phyloP scores from a whole-genome alignment of 1,284 basidiomycete species.

The Pascua sp. region DNA sequence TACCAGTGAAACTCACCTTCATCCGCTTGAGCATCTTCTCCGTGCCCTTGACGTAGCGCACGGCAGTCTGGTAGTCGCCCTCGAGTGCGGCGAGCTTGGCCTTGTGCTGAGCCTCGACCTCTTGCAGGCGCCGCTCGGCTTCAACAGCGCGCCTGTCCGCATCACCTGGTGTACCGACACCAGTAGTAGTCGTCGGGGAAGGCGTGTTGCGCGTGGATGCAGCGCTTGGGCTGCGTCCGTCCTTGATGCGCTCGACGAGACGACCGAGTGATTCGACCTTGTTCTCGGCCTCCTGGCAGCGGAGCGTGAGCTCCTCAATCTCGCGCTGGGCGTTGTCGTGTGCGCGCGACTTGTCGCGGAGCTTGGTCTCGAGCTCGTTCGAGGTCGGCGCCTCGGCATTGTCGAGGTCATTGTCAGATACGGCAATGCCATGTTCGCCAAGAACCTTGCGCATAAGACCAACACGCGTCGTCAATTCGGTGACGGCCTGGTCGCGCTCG shows the following conservation, averaged over 20 bases:
- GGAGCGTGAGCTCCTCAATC: conserved; percentile 55
- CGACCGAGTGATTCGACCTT: conserved; percentile 62
- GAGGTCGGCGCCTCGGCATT: conserved; percentile 26
- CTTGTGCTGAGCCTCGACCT: conserved; percentile 73
- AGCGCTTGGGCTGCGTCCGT: conserved; percentile 52
- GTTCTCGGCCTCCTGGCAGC: conserved; percentile 68
- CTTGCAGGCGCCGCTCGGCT: conserved; percentile 69
- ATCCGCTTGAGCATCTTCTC: conserved; percentile 98
- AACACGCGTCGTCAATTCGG: conserved; percentile 72
- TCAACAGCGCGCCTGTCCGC: conserved; percentile 53
- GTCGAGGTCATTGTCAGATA: conserved; percentile 64
- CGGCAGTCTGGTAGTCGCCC: conserved; percentile 75
- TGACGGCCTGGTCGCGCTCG: conserved; percentile 64
- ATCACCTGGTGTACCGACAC: conserved; percentile 16
- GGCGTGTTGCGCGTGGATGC: conserved; percentile 26
- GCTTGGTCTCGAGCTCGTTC: conserved; percentile 67
- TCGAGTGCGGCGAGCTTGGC: conserved; percentile 68
- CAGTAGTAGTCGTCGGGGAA: conserved; percentile 27
- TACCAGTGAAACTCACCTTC: conserved; percentile 55
- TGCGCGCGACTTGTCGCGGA: conserved; percentile 66
- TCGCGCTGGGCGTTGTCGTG: conserved; percentile 59
- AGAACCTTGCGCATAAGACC: conserved; percentile 63
- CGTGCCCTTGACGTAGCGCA: conserved; percentile 67
- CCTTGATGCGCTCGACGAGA: conserved; percentile 61
- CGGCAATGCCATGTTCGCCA: conserved; percentile 76